These are phyloP conservation scores for Proliferodiscus dingleyae DNA, from an alignment of 2,329 filamentous ascomycete genomes.

Conservation along the genomic window DNA sequence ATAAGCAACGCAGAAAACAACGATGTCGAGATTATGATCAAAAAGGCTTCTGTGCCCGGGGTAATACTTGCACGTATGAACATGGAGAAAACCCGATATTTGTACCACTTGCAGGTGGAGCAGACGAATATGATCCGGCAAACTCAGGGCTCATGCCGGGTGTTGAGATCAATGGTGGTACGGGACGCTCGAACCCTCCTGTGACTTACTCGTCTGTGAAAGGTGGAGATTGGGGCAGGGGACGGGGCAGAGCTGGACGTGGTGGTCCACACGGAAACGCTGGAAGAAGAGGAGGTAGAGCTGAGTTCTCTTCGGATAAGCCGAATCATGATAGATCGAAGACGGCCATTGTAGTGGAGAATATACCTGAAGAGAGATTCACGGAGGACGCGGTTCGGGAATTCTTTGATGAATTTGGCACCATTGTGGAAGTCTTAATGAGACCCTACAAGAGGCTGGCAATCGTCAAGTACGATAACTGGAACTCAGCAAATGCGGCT, in stretches of 20 bases:
- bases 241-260: slow-evolving; percentile 31
- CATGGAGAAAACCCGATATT: slow-evolving; percentile 54
- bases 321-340: slow-evolving; percentile 58
- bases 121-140: slow-evolving; percentile 53
- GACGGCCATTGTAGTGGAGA: slow-evolving; percentile 69
- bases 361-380: slow-evolving; percentile 69
- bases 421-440: slow-evolving; percentile 58
- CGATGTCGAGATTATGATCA: slow-evolving; percentile 67
- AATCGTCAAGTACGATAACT: slow-evolving; percentile 63
- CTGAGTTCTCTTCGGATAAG: slow-evolving; percentile 60
- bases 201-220: slow-evolving; percentile 11
- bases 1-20: slow-evolving; percentile 23
- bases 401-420: slow-evolving; percentile 71
- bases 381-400: slow-evolving; percentile 57
- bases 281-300: slow-evolving; percentile 30
- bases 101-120: slow-evolving; percentile 26
- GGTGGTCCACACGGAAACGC: slow-evolving; percentile 15
- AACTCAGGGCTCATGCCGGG: slow-evolving; percentile 41
- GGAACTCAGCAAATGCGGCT: slow-evolving; percentile 62
- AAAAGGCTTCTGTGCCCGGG: slow-evolving; percentile 67
- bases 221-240: slow-evolving; percentile 26
- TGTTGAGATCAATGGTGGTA: slow-evolving; percentile 16
- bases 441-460: slow-evolving; percentile 63
- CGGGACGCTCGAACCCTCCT: neutral
- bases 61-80: slow-evolving; percentile 63